Evolutionary conservation across 495 filamentous ascomycete species (phyloP).

Genomic region (Thermothielavioides terrestris): DNA sequence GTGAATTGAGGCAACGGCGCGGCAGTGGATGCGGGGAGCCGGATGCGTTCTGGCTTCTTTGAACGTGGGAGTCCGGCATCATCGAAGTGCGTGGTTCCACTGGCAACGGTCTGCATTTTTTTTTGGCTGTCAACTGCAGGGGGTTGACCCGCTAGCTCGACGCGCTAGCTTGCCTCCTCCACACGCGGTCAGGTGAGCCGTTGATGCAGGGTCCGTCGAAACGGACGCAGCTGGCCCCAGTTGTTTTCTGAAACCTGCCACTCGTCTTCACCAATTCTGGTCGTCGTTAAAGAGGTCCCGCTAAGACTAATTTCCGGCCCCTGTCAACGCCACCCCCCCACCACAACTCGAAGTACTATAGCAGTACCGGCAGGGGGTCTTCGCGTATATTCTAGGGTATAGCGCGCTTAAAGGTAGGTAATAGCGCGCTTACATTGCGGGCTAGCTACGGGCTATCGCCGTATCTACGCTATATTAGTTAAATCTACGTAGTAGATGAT

Average conservation of each 20-base stretch:
- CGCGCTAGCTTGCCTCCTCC: conserved; percentile 17
- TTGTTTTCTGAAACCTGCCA: conserved; percentile 8
- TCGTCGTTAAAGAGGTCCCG: no score
- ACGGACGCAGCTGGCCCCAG: no score
- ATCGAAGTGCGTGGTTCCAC: conserved; percentile 25
- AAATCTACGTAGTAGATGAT: no score
- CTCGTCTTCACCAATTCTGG: conserved; percentile 19
- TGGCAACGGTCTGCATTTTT: conserved; percentile 6
- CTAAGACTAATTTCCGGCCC: no score
- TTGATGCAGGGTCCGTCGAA: conserved; percentile 16
- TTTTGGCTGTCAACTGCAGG: conserved; percentile 5
- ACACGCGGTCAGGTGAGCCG: conserved; percentile 28
- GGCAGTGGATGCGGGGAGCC: conserved; percentile 10
- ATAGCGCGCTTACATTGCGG: no score
- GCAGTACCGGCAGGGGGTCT: no score
- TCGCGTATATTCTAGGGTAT: no score
- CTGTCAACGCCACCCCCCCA: no score
- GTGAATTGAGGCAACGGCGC: conserved; percentile 20
- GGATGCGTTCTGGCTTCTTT: conserved; percentile 4
- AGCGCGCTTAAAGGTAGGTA: no score
- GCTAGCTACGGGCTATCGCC: no score
- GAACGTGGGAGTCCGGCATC: conserved; percentile 10
- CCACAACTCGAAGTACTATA: no score
- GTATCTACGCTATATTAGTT: no score
- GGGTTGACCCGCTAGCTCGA: conserved; percentile 4